Evolutionary conservation across 768 basidiomycete species (phyloP), one percentile per base, ranked within the genome.

Genomic region (Tricholoma sp.): DNA sequence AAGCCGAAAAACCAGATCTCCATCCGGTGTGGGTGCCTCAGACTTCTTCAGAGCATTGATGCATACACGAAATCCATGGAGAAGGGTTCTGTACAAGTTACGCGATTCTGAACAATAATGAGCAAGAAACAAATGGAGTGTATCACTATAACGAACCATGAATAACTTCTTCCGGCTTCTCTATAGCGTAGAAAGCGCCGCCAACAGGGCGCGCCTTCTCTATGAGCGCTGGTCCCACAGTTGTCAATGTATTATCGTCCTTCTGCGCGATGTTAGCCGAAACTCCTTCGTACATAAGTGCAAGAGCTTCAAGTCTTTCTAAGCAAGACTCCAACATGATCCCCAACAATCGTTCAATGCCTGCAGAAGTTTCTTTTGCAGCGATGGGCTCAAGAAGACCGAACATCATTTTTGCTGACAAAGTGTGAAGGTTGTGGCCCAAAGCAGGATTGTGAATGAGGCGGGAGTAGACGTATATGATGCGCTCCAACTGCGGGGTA

Each of bases 381-480:
- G 88, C 73, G 43, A 98, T 86, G 47, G 84, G 81, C 55, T 98
- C 97, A 43, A 91, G 82, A 50, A 97, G 79, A 60, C 89, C 90
- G 66, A 94, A 89, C 69, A 98, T 86, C 74, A 97, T 86, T 71
- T 98, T 98, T 53, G 89, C 88, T 61, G 91, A 92, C 68, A 98
- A 79, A 11, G 91, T 91, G 66, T 98, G 94, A 32, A 95, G 83
- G 55, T 83, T 85, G 63, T 82, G 85, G 8, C 84, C 80, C 47
- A 95, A 81, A 18, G 89, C 85, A 1, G 91, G 83, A 66, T 97
- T 94, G 72, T 98, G 96, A 51, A 97, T 82, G 66, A 92, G 85
- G 50, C 86, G 84, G 1, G 94, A 90, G 69, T 91, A 97, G 54
- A 91, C 83, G 63, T 89, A 84, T 22, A 94, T 84, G 56, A 96